phyloP scores from a whole-genome alignment of 2,329 filamentous ascomycete species.

The Neonectria coccinea region DNA sequence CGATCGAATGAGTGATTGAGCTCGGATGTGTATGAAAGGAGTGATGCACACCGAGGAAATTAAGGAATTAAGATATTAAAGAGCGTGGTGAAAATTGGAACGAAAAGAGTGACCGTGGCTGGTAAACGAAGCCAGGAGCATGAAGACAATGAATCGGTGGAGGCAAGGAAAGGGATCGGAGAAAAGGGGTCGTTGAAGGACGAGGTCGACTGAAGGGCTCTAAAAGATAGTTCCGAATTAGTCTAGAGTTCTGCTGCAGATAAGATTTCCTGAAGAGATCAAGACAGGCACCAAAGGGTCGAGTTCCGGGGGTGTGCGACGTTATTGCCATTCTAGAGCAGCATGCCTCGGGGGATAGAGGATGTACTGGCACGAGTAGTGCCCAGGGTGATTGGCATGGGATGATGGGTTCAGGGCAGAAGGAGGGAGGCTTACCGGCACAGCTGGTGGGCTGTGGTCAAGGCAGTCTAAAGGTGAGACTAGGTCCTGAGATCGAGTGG shows the following conservation, averaged over 20 bases:
- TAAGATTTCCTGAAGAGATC: conserved; percentile 39
- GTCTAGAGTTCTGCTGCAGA: conserved; percentile 42
- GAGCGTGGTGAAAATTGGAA: conserved; percentile 64
- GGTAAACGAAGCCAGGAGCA: conserved; percentile 59
- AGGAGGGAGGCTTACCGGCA: conserved; percentile 64
- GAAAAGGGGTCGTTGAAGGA: conserved; percentile 61
- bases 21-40: conserved; percentile 37
- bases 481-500: conserved; percentile 62
- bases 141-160: conserved; percentile 50
- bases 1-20: conserved; percentile 54
- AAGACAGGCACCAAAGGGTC: conserved; percentile 33
- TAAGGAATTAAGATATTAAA: conserved; percentile 69
- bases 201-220: conserved; percentile 59
- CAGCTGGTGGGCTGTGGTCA: conserved; percentile 53
- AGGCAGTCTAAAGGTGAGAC: conserved; percentile 60
- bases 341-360: conserved; percentile 47
- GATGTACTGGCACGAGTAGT: conserved; percentile 45
- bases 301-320: conserved; percentile 24
- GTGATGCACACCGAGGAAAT: conserved; percentile 57
- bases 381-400: conserved; percentile 35
- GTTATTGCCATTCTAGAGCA: conserved; percentile 14
- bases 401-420: conserved; percentile 36
- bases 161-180: conserved; percentile 57
- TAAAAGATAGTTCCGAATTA: conserved; percentile 51
- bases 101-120: conserved; percentile 70